Percentiles rank a stretch among this genome's conserved stretches.
Conservation (phyloP, 331 rosid species). For the Quercus phellos region DNA sequence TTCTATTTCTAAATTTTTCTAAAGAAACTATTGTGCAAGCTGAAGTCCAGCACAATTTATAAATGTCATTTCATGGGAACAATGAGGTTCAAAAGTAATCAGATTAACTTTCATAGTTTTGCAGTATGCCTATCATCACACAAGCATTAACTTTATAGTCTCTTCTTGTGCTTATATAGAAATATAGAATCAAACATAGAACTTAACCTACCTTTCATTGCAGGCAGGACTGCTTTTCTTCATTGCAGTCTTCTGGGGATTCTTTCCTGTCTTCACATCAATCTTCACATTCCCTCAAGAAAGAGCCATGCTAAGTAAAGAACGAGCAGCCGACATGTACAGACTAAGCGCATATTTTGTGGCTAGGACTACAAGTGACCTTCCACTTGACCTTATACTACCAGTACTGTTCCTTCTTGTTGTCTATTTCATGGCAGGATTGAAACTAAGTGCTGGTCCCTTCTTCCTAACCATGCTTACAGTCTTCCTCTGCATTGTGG, state of each 20-base stretch:
- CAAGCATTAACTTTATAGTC: background rate
- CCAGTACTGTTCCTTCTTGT: slow-evolving; percentile 75
- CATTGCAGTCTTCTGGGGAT: slow-evolving; percentile 96
- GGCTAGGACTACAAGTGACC: slow-evolving; percentile 94
- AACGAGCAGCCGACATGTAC: slow-evolving; percentile 92
- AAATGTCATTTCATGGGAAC: too few species aligned
- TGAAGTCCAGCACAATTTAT: too few species aligned
- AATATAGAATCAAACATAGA: background rate
- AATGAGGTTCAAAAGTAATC: too few species aligned
- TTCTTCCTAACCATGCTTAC: slow-evolving; percentile 74
- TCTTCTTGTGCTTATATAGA: background rate
- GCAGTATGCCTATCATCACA: background rate
- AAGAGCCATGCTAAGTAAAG: slow-evolving; percentile 86
- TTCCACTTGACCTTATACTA: slow-evolving; percentile 79
- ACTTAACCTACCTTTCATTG: slow-evolving; percentile 16
- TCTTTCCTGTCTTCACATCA: slow-evolving; percentile 92
- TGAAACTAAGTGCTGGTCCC: slow-evolving; percentile 48
- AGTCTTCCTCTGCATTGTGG: slow-evolving; percentile 89
- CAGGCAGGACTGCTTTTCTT: slow-evolving; percentile 96
- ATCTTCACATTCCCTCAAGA: slow-evolving; percentile 98
- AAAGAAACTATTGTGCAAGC: too few species aligned
- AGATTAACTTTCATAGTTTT: background rate
- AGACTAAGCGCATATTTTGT: slow-evolving; percentile 89
- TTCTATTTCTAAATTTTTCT: too few species aligned
- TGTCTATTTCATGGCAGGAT: slow-evolving; percentile 91